Conservation (phyloP, 1,139 yeast genomes). For the Suhomyces chickasaworum region DNA sequence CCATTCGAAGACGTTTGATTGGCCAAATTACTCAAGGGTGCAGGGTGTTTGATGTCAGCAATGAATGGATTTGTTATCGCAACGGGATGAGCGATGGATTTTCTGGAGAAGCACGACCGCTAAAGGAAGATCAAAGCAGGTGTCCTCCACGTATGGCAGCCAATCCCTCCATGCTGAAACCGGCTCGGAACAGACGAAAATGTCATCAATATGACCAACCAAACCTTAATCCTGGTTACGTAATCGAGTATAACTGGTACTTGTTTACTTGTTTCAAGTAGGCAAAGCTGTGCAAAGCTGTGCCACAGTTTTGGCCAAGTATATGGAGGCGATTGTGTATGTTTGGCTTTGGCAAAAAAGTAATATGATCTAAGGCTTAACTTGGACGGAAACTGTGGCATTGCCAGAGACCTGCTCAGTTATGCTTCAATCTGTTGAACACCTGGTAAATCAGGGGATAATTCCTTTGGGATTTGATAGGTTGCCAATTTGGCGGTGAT, state of each 20-base stretch:
- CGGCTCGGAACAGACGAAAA: neutral
- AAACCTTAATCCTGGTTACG: neutral
- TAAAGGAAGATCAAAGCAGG: neutral
- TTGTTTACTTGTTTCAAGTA: neutral
- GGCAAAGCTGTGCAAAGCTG: neutral
- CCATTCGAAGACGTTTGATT: constrained; percentile 2
- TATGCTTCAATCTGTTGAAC: too few species aligned
- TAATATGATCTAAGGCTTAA: neutral
- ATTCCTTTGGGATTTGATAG: too few species aligned
- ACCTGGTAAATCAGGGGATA: too few species aligned
- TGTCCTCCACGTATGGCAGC: neutral
- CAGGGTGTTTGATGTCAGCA: neutral
- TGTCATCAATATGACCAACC: neutral
- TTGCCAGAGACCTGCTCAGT: neutral
- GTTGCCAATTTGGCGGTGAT: too few species aligned
- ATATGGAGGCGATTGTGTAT: neutral
- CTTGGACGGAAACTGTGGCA: neutral
- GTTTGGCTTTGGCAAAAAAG: neutral
- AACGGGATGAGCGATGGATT: neutral
- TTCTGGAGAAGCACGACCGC: neutral
- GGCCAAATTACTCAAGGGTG: neutral
- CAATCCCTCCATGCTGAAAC: neutral
- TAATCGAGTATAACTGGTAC: too few species aligned
- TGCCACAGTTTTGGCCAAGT: neutral
- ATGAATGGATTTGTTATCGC: neutral